Evolutionary conservation across 2,329 filamentous ascomycete species (phyloP).

Genomic region (Scedosporium boydii): DNA sequence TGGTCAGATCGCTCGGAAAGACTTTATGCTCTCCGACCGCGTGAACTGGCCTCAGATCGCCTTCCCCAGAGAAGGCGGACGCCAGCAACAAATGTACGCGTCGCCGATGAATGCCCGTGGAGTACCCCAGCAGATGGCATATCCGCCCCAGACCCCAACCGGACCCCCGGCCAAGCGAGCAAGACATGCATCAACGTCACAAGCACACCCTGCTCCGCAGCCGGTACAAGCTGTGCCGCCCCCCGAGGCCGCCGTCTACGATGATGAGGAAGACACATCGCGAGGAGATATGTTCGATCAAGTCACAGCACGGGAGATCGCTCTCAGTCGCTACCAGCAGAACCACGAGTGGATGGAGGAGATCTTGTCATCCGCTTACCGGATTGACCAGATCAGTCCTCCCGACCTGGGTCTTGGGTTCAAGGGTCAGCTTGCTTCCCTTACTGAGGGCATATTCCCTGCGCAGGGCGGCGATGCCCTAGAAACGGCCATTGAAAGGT

Average conservation of each 20-base stretch:
- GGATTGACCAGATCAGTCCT: constrained; percentile 74
- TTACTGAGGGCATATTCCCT: constrained; percentile 82
- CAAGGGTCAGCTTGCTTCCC: constrained; percentile 67
- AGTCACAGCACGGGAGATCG: constrained; percentile 82
- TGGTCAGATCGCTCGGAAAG: constrained; percentile 77
- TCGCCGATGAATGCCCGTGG: constrained; percentile 33
- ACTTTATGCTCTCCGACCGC: constrained; percentile 88
- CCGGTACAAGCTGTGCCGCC: constrained; percentile 24
- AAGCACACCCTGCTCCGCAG: constrained; percentile 15
- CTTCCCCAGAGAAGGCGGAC: constrained; percentile 47
- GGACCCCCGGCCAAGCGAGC: constrained; percentile 48
- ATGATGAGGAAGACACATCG: constrained; percentile 85
- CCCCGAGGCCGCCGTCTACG: constrained; percentile 42
- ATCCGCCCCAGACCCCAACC: constrained; percentile 41
- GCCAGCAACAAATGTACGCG: constrained; percentile 39
- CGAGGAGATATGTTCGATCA: constrained; percentile 85
- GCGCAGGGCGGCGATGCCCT: constrained; percentile 41
- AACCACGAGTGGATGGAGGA: constrained; percentile 99
- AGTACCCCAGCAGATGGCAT: constrained; percentile 53
- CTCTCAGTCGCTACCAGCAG: constrained; percentile 76
- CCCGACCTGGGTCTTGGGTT: constrained; percentile 79
- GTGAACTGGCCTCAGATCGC: constrained; percentile 82
- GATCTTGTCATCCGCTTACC: constrained; percentile 82
- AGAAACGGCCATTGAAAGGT: constrained; percentile 40
- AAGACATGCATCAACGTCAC: constrained; percentile 31